These are phyloP conservation scores for Gossypium sturtianum DNA, from an alignment of 345 rosid species.

Conservation along the genomic window DNA sequence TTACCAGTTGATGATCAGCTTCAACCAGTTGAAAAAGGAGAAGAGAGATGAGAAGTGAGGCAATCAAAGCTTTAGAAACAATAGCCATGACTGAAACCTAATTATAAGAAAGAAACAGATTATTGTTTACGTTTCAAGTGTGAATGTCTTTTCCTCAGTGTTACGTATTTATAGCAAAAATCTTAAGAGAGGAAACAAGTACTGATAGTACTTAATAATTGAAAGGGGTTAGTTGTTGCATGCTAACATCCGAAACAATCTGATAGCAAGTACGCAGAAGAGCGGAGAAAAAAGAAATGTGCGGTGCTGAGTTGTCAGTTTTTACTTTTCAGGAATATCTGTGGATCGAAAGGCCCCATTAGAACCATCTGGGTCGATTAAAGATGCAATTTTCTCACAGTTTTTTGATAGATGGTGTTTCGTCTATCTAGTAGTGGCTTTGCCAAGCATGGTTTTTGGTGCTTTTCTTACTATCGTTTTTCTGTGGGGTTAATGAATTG, in stretches of 20 bases:
- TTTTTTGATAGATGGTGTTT: background rate
- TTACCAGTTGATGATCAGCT: slow-evolving; percentile 32
- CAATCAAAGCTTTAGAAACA: slow-evolving; percentile 30
- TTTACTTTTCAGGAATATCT: slow-evolving; percentile 15
- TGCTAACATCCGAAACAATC: background rate
- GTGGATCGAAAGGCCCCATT: background rate
- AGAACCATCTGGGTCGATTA: background rate
- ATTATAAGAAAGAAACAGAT: background rate
- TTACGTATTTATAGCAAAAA: slow-evolving; percentile 1
- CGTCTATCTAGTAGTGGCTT: background rate
- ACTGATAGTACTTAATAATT: background rate
- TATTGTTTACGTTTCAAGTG: background rate
- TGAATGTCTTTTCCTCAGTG: background rate
- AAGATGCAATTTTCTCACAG: background rate
- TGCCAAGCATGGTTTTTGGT: background rate
- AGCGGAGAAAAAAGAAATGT: background rate
- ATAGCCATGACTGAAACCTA: slow-evolving; percentile 31
- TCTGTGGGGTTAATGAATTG: background rate
- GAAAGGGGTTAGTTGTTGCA: background rate
- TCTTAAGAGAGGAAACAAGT: background rate
- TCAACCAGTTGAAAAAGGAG: slow-evolving; percentile 38
- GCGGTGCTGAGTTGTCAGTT: slow-evolving; percentile 3
- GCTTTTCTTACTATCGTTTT: background rate
- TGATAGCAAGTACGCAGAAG: background rate
- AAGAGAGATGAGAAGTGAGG: slow-evolving; percentile 49